phyloP scores from a whole-genome alignment of 768 basidiomycete species.

The Paxillus ammoniavirescens region DNA sequence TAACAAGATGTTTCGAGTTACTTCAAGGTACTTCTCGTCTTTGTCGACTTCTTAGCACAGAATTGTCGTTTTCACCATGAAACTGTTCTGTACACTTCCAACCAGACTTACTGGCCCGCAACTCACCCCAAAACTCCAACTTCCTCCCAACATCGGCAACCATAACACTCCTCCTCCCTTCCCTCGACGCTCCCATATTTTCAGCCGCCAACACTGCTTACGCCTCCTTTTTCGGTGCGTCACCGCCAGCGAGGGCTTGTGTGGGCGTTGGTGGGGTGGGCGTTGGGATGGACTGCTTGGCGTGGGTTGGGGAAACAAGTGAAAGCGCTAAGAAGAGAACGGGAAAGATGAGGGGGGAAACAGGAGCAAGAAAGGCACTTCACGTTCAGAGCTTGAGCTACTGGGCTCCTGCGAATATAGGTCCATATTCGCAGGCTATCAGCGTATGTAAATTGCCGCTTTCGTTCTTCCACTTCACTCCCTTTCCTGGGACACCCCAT shows the following conservation, averaged over 20 bases:
- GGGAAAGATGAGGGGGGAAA: conserved; percentile 26
- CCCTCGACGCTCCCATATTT: conserved; percentile 69
- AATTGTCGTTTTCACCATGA: neutral
- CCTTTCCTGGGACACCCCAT: neutral
- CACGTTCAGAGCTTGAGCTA: conserved; percentile 97
- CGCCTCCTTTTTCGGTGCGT: conserved; percentile 78
- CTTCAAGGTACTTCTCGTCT: conserved; percentile 51
- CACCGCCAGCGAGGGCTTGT: conserved; percentile 94
- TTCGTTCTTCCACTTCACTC: neutral
- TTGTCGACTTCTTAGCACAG: neutral
- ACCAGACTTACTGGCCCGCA: conserved; percentile 50
- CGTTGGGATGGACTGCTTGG: conserved; percentile 78
- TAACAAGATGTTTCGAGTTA: conserved; percentile 61
- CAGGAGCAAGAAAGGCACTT: conserved; percentile 56
- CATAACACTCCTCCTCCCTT: conserved; percentile 80
- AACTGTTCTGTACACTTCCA: neutral
- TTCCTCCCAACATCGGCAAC: conserved; percentile 39
- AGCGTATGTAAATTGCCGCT: conserved; percentile 46
- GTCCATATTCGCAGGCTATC: conserved; percentile 95
- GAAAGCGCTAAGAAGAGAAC: conserved; percentile 12
- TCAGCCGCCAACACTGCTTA: conserved; percentile 76
- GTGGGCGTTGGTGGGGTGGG: conserved; percentile 68
- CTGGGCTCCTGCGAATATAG: conserved; percentile 99
- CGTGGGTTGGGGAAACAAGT: conserved; percentile 40
- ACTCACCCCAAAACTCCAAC: conserved; percentile 34